phyloP scores from a whole-genome alignment of 2,329 filamentous ascomycete genomes.

The Nannizzia gypsea region DNA sequence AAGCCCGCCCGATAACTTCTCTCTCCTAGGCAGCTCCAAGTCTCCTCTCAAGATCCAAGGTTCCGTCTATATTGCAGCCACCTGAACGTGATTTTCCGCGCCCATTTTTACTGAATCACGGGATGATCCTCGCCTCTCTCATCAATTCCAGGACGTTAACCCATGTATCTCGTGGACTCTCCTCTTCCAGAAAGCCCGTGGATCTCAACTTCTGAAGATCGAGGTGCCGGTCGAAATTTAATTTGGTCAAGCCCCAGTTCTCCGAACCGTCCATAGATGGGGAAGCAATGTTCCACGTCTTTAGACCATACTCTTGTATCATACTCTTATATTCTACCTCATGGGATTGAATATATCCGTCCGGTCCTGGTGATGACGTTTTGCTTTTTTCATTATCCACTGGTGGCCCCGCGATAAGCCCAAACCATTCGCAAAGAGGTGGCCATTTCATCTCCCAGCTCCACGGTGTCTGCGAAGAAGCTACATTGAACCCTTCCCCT shows the following conservation, averaged over 20 bases:
- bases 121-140: slow-evolving; percentile 11
- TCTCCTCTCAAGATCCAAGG: background rate
- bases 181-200: slow-evolving; percentile 11
- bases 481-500: slow-evolving; percentile 14
- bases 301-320: slow-evolving; percentile 9
- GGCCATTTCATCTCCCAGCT: slow-evolving; percentile 13
- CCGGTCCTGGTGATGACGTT: slow-evolving; percentile 8
- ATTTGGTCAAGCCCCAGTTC: slow-evolving; percentile 14
- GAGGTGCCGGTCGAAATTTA: slow-evolving; percentile 11
- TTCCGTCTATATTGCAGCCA: background rate
- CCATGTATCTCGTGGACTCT: slow-evolving; percentile 9
- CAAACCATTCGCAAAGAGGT: slow-evolving; percentile 12
- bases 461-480: slow-evolving; percentile 8
- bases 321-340: slow-evolving; percentile 10
- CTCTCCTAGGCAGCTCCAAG: background rate
- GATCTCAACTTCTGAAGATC: slow-evolving; percentile 11
- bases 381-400: slow-evolving; percentile 9
- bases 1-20: background rate
- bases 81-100: background rate
- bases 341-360: slow-evolving; percentile 11
- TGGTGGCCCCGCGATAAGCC: slow-evolving; percentile 10
- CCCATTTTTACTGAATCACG: background rate
- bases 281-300: slow-evolving; percentile 10
- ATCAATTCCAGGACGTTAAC: slow-evolving; percentile 9
- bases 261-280: slow-evolving; percentile 12